Evolutionary conservation across 108 stramenopile species (phyloP).

Genomic region (Cyclotella kingstonii): DNA sequence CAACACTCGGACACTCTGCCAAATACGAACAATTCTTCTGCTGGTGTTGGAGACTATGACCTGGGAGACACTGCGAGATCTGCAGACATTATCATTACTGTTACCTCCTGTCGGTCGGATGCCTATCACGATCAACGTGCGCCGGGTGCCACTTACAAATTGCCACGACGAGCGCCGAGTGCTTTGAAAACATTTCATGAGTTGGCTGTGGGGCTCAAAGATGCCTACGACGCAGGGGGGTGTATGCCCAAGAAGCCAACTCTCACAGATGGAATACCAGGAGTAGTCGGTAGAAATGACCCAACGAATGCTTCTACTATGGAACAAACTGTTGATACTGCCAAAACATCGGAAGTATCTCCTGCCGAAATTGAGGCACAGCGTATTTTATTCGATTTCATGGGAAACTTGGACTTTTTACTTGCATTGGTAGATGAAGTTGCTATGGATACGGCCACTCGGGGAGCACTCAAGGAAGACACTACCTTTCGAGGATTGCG

Average conservation of each 20-base stretch:
- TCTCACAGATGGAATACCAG: neutral
- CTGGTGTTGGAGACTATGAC: neutral
- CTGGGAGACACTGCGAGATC: neutral
- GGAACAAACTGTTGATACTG: neutral
- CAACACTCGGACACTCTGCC: neutral
- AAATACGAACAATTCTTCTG: neutral
- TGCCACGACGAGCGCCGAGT: slow-evolving; percentile 77
- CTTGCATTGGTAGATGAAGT: slow-evolving; percentile 83
- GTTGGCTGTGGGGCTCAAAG: slow-evolving; percentile 82
- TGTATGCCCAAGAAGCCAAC: slow-evolving; percentile 51
- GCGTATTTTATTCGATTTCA: slow-evolving; percentile 69
- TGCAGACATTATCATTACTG: slow-evolving; percentile 64
- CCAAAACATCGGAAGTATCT: too few relatives aligned
- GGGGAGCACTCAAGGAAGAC: slow-evolving; percentile 84
- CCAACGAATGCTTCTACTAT: neutral
- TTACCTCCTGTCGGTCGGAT: slow-evolving; percentile 84
- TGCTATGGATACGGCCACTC: slow-evolving; percentile 80
- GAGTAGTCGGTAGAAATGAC: slow-evolving; percentile 10
- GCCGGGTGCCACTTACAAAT: slow-evolving; percentile 73
- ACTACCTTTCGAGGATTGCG: slow-evolving; percentile 77
- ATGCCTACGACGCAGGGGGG: slow-evolving; percentile 82
- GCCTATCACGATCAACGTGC: slow-evolving; percentile 87
- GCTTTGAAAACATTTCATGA: slow-evolving; percentile 86
- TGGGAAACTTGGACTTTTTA: slow-evolving; percentile 81
- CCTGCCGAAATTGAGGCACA: slow-evolving; percentile 43